Base-by-base conservation (phyloP, 2,329 filamentous ascomycete genomes). In the Cryphonectria carpinicola region DNA sequence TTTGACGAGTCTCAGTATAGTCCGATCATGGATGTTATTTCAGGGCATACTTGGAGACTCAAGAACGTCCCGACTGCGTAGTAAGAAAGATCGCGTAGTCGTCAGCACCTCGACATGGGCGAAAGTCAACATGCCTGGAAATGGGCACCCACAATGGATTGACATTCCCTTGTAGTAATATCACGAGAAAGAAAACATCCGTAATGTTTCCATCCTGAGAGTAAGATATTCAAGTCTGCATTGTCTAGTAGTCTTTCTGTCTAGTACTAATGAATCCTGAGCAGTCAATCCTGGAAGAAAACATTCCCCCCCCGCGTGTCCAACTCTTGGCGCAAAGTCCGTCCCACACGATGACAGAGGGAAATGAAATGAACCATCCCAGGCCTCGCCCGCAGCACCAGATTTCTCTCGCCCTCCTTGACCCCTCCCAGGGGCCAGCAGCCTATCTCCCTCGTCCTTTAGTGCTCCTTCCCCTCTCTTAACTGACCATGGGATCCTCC, bases 401-500 rank as follows among this genome's bases (percentile, higher is more conserved):
- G 41, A 43, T 4, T 43, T 13, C 39, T 39, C 37, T 39, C 10
- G 37, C 8, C 43, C 14, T 41, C n/a, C 8, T 49, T 39, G 8
- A 22, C 13, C 22, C 28, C 43, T 32, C 8, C 3, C 52, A 46
- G 7, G 17, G 5, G 17, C 65, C 41, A 65, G 22, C 35, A 11
- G 37, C 37, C 37, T 25, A 37, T 5, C 19, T 22, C 32, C 7
- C 8, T 39, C 37, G 10, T 11, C 37, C 8, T 39, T 0, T 11
- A 39, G 10, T 39, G 10, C 37, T 4, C 37, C 37, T 1, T 7
- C 10, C 37, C 37, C 28, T 61, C 63, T 56, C n/a, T 54, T 66
- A 72, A 65, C 63, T 71, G 67, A 72, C 66, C 69, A 76, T 76
- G 76, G 74, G 81, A 41, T 87, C 86, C 2, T 87, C 85, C 65